Base-by-base conservation (phyloP, 2,329 filamentous ascomycete species). In the Ophiosphaerella narmari region DNA sequence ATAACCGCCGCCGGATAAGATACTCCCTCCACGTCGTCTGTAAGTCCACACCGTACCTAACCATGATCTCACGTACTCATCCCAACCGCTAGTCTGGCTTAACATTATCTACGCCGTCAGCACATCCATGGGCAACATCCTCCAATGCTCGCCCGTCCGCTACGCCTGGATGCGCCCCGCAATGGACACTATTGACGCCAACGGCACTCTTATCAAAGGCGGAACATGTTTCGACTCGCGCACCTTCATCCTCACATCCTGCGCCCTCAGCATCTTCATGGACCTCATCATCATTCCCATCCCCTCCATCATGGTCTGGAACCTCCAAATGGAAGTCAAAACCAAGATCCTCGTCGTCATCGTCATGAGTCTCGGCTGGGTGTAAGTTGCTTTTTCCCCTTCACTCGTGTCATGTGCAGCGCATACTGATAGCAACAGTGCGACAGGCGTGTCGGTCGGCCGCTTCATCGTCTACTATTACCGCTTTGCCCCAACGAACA, bases 231-330 rank as follows among this genome's bases (percentile, higher is more conserved):
- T 74, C 47, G 56, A 74, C 24, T 58, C 63, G 12, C 60, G 68
- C 4, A 61, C 56, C 1, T 74, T 74, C 50, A 65, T 71, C 14
- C 56, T 74, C 9, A 52, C 62, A 1, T 71, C 65, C 21, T 72
- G 70, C 46, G 62, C 57, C 7, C 44, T 74, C 2, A 68, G 66
- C 41, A 72, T 74, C 43, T 62, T 74, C 33, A 72, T 73, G 48
- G 69, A 73, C 41, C 64, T 78, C 18, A 61, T 78, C 16, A 67
- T 71, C 33, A 70, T 78, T 8, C 64, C 70, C 2, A 72, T 74
- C 24, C 77, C 77, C 2, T 68, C 75, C 31, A 68, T 74, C 5
- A 72, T 75, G 59, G 70, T 78, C 1, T 78, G 75, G 75, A 68
- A 70, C 11, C 61, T 78, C 14, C 70, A 75, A 43, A 75, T 79